Percentiles rank a stretch among this genome's conserved stretches.
phyloP scores from a whole-genome alignment of 2,329 filamentous ascomycete genomes.

The Apiospora marii region DNA sequence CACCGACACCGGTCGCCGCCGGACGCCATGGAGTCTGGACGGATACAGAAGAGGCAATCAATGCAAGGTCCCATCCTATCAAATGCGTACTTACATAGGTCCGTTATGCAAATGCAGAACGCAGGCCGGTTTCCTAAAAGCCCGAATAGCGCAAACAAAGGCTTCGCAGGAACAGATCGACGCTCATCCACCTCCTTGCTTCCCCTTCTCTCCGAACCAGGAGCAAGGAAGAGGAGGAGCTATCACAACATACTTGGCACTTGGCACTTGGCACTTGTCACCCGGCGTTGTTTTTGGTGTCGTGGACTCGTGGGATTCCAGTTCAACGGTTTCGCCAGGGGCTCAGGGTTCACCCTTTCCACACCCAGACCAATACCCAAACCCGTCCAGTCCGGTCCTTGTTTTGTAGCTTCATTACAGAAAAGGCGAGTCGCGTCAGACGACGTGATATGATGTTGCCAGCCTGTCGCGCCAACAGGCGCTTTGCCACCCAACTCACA shows the following conservation, averaged over 20 bases:
- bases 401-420: not conserved
- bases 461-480: not conserved
- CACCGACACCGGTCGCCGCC: not conserved
- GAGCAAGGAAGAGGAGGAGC: too few species aligned
- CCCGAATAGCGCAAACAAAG: not conserved
- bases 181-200: not conserved
- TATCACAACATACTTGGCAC: not conserved
- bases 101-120: not conserved
- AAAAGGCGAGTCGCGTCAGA: not conserved
- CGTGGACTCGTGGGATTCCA: not conserved
- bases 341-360: not conserved
- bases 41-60: not conserved
- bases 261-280: too few species aligned
- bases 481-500: not conserved
- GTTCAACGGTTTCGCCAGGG: not conserved
- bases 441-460: conserved; percentile 7
- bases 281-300: not conserved
- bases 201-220: not conserved
- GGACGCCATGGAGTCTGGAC: not conserved
- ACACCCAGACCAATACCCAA: not conserved
- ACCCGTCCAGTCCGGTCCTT: not conserved
- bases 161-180: not conserved
- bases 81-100: not conserved
- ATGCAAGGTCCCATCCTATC: not conserved
- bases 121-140: not conserved